Base-by-base conservation (phyloP, 1,284 basidiomycete genomes). In the Stereum hirsutum region DNA sequence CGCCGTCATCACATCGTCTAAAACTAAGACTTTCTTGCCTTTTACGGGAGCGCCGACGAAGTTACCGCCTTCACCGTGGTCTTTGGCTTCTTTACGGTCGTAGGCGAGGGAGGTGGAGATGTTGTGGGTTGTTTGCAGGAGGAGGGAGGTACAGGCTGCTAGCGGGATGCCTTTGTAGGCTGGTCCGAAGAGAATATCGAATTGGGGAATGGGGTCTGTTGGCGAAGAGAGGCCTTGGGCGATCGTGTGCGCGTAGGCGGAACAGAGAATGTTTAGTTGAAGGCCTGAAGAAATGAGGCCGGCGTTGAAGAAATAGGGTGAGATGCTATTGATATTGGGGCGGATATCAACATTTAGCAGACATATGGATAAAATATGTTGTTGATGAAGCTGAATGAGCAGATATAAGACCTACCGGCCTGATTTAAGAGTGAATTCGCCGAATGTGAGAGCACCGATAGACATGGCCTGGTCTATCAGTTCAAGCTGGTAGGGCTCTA, bases 161-260 rank as follows among this genome's bases (percentile, higher is more conserved):
- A 99, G 80, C 0, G 95, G 81, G 57, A 99, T 99, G 32, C 93
- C 95, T 67, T 99, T 99, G 72, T 99, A 99, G 3, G 96, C 95
- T 0, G 95, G 96, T 0, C 95, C 96, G 57, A 98, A 97, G 24
- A 98, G 74, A 34, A 98, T 78, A 55, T 96, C 92, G 54, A 97
- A 96, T 42, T 71, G 54, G 2, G 82, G 81, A 12, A 87, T 61
- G 1, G 71, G 59, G 4, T 62, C 62, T 6, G 54, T 49, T 4
- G 60, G 51, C 8, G 69, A 53, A 42, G 56, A 49, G 24, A 75
- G 65, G 27, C 57, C 60, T 36, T 44, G 42, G 17, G 62, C 63
- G 55, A 92, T 82, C n/a, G 87, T 88, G 2, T 80, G 64, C 4
- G 95, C 91, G 55, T 96, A 98, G 12, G 94, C 91, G n/a, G 75